Conservation (phyloP, 2,329 filamentous ascomycete species). For the Epichloe sylvatica region DNA sequence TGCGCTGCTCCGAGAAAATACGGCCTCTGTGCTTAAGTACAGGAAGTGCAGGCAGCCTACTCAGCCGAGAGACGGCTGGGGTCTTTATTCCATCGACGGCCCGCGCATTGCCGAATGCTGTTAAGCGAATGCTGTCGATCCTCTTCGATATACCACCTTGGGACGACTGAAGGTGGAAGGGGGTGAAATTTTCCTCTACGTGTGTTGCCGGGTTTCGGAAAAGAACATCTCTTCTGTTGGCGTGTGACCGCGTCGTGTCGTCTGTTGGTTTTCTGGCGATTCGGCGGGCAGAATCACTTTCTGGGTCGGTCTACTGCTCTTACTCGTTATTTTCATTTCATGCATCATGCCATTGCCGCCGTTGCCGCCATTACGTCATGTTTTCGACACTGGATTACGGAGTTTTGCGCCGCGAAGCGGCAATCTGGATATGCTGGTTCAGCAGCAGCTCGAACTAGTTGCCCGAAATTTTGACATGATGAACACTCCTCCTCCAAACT, state of each 20-base stretch:
- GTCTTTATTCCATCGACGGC: no score
- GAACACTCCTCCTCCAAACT: conserved; percentile 6
- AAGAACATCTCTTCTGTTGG: not conserved
- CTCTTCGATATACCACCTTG: no score
- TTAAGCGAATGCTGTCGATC: no score
- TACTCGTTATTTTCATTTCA: not conserved
- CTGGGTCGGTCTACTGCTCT: not conserved
- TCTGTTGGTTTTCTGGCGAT: not conserved
- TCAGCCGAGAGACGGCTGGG: no score
- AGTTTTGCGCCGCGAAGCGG: not conserved
- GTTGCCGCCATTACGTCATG: conserved; percentile 7
- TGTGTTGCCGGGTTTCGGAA: no score
- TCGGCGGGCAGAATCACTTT: not conserved
- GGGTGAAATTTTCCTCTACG: not conserved
- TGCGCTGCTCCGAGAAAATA: no score
- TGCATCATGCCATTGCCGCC: conserved; percentile 14
- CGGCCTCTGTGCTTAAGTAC: no score
- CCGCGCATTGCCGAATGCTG: no score
- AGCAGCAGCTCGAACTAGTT: conserved; percentile 15
- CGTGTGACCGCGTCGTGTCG: not conserved
- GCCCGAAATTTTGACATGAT: conserved; percentile 12
- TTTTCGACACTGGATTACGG: conserved; percentile 18
- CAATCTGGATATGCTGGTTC: conserved; percentile 16
- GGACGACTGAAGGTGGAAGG: not conserved
- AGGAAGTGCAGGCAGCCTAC: no score